Evolutionary conservation across 192 early-diverging fungal species (phyloP).

Genomic region (Umbelopsis isabellina): DNA sequence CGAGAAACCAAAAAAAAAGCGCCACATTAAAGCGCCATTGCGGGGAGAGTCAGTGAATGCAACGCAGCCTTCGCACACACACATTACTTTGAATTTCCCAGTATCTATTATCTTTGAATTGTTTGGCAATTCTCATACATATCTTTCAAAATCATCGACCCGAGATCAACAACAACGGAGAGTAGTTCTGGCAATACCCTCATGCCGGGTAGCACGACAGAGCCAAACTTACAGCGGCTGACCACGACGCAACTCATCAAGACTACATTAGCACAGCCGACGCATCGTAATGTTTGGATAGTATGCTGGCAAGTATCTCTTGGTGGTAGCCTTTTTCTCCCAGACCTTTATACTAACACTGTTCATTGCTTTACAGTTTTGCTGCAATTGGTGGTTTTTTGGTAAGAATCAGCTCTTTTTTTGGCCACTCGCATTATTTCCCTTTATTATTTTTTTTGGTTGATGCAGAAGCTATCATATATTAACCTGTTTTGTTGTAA

Average conservation of each 20-base stretch:
- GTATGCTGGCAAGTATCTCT: slow-evolving; percentile 14
- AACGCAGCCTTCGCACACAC: not conserved
- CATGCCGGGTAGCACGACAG: slow-evolving; percentile 13
- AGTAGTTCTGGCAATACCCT: slow-evolving; percentile 17
- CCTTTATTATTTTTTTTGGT: not conserved
- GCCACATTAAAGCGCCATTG: slow-evolving; percentile 15
- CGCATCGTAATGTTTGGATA: slow-evolving; percentile 13
- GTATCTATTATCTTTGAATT: not conserved
- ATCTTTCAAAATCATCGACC: slow-evolving; percentile 8
- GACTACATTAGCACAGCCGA: not conserved
- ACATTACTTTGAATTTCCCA: not conserved
- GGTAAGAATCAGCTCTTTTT: slow-evolving; percentile 13
- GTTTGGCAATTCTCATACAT: not conserved
- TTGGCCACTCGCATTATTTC: not conserved
- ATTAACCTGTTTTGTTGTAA: not conserved
- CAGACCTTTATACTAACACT: not conserved
- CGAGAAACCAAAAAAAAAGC: not conserved
- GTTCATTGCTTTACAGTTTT: slow-evolving; percentile 15
- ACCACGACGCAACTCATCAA: slow-evolving; percentile 14
- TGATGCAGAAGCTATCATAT: not conserved
- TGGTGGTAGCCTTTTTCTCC: not conserved
- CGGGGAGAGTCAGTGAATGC: not conserved
- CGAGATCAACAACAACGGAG: slow-evolving; percentile 15
- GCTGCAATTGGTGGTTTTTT: slow-evolving; percentile 34
- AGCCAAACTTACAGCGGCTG: slow-evolving; percentile 7